phyloP scores from a whole-genome alignment of 495 filamentous ascomycete genomes.

The Parathielavia appendiculata region DNA sequence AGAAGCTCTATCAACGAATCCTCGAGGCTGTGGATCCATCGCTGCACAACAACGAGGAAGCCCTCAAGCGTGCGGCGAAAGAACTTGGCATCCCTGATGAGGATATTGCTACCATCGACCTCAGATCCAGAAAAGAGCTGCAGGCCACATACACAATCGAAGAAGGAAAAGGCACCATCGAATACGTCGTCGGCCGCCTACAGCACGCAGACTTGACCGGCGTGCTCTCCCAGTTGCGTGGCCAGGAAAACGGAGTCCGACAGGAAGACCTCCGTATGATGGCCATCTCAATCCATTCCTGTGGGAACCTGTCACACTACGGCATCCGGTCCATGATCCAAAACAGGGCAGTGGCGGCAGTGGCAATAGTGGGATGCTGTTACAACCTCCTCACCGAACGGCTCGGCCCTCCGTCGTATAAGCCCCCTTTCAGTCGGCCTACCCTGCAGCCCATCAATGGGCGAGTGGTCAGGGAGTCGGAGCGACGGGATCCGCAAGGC shows the following conservation, averaged over 20 bases:
- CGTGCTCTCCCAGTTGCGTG: constrained; percentile 44
- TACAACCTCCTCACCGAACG: constrained; percentile 94
- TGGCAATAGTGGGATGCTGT: constrained; percentile 95
- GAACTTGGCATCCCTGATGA: constrained; percentile 31
- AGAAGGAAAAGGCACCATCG: constrained; percentile 61
- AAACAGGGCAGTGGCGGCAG: constrained; percentile 76
- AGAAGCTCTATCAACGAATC: constrained; percentile 60
- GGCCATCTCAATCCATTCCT: constrained; percentile 93
- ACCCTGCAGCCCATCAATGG: constrained; percentile 56
- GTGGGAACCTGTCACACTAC: constrained; percentile 94
- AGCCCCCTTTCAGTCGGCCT: constrained; percentile 60
- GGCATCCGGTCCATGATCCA: constrained; percentile 77
- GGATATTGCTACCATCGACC: constrained; percentile 38
- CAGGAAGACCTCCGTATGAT: constrained; percentile 55
- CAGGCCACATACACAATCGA: constrained; percentile 42
- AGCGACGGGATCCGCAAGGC: constrained; percentile 72
- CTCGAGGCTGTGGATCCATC: constrained; percentile 37
- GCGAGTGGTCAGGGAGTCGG: constrained; percentile 44
- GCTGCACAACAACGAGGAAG: constrained; percentile 36
- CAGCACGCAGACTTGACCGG: constrained; percentile 56
- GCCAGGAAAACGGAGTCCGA: constrained; percentile 27
- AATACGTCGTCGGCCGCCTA: constrained; percentile 58
- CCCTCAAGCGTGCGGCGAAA: constrained; percentile 36
- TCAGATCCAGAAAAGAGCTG: constrained; percentile 43
- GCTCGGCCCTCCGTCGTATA: constrained; percentile 78